Base-by-base conservation (phyloP, 257 asterid species). In the Cynanchum wilfordii region DNA sequence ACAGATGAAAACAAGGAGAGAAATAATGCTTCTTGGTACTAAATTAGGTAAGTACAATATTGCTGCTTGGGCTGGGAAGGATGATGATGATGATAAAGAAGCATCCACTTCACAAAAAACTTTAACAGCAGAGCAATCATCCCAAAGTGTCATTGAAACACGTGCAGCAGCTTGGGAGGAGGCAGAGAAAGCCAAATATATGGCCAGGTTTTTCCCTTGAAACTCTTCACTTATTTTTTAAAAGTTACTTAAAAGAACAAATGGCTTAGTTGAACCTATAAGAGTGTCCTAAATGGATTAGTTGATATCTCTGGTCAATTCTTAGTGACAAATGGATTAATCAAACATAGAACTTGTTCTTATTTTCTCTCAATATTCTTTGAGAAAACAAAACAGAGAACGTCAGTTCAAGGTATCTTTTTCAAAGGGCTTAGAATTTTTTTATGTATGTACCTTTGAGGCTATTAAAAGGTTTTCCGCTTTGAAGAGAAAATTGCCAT, bases 51-150 rank as follows among this genome's bases (percentile, higher is more conserved):
- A 94, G 87, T 86, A 84, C 95, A 94, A 88, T 56, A 94, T 94
- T 54, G 97, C 99, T 54, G 99, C 96, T 45, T 94, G 99, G 99
- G 99, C 99, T 10, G 87, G 97, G 73, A 91, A 91, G 74, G 95
- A 90, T n/a, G 95, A 85, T 47, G 95, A 85, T 47, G 79, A 77
- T 89, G 77, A 70, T 86, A 88, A 30, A 89, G 83, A 57, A 73
- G 78, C 71, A 50, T 51, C 60, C 66, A 83, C 2, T 80, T 82
- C 58, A 71, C 68, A 45, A 83, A 86, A 63, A 54, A 30, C 54
- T 47, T 27, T 24, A 83, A 74, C 57, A 77, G 72, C 79, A 8
- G 87, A 79, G 0, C 90, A 89, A 74, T 81, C 81, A 72, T 87
- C 83, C 50, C 86, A 75, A 65, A 77, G 86, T 70, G 93, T 87